phyloP scores from a whole-genome alignment of 148 eudicot genomes.

The Tetragonia tetragonoides region DNA sequence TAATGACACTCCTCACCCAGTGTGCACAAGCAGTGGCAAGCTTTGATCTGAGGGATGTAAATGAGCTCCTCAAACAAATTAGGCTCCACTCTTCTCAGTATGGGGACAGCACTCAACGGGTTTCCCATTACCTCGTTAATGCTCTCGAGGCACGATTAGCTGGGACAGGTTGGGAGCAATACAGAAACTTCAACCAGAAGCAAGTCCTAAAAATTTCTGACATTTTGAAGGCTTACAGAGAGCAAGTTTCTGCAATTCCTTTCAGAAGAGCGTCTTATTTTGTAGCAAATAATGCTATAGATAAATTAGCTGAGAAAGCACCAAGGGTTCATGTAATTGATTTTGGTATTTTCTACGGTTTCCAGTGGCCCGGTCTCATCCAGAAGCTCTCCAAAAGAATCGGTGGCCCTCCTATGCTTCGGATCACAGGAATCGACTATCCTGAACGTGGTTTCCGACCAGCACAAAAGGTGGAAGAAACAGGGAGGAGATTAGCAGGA shows the following conservation, averaged over 20 bases:
- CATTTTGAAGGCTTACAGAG: conserved; percentile 23
- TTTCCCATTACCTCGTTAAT: conserved; percentile 31
- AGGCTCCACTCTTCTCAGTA: conserved; percentile 31
- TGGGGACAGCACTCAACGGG: conserved; percentile 29
- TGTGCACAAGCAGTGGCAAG: conserved; percentile 32
- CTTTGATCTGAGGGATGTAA: conserved; percentile 23
- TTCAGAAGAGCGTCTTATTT: conserved; percentile 26
- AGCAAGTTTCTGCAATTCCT: conserved; percentile 28
- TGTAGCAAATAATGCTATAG: conserved; percentile 28
- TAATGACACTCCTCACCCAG: conserved; percentile 29
- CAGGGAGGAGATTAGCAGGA: conserved; percentile 32
- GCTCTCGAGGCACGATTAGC: conserved; percentile 37
- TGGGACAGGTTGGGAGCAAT: conserved; percentile 31
- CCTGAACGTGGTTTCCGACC: conserved; percentile 33
- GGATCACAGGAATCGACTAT: conserved; percentile 32
- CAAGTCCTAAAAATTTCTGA: conserved; percentile 12
- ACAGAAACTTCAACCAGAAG: neutral
- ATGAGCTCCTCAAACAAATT: conserved; percentile 29
- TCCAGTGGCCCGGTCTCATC: conserved; percentile 37
- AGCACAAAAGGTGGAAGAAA: conserved; percentile 26
- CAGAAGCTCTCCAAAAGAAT: conserved; percentile 28
- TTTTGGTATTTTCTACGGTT: conserved; percentile 33
- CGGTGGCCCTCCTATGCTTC: conserved; percentile 21
- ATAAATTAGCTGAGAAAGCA: conserved; percentile 27
- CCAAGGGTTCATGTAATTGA: conserved; percentile 31